Evolutionary conservation across 352 stramenopile species (phyloP), one percentile per base, ranked within the genome.

Genomic region (Discostella stelligera): DNA sequence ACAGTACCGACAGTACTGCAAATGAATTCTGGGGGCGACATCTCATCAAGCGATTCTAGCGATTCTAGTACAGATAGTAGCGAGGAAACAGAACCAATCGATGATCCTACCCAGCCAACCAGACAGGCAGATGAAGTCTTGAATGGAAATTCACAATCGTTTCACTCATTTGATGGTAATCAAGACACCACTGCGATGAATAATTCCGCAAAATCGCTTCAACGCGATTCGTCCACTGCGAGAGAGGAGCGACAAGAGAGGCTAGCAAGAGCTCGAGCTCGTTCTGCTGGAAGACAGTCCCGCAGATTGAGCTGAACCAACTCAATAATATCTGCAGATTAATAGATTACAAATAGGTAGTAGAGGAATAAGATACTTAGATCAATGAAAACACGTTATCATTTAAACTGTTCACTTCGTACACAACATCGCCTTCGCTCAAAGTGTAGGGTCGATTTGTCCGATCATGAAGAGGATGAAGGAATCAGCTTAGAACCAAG

Each of bases 31-130:
- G 54, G 54, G 18, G 21, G 14, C 11, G 54, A 44, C 27, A 18
- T 41, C 7, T 46, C 25, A 63, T 66, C 66, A 13, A 56, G 49
- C 54, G 66, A 74, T 74, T 56, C 39, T 18, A 48, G 30, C 10
- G 52, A 66, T 55, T 64, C 54, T 9, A 64, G 27, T 48, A 14
- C 14, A 18, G 41, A 27, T 27, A 68, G 67, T 59, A 62, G 53
- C 53, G 50, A 59, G 10, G 50, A 37, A 53, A 16, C 25, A 65
- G 44, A 53, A 25, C 32, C 10, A 65, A 52, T 10, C 44, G 39
- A 23, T 37, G 14, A 53, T 3, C 5, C 32, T 20, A 18, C 27
- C 23, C 21, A 9, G 11, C 11, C 25, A 10, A 9, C 27, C 27
- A 41, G 55, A 20, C 3, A 44, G 10, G 10, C 7, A 32, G 37